A percentile compares a stretch with the other conserved stretches of the same genome.
Evolutionary conservation across 2,329 filamentous ascomycete genomes (phyloP).

Genomic region (Fusarium tupiense): DNA sequence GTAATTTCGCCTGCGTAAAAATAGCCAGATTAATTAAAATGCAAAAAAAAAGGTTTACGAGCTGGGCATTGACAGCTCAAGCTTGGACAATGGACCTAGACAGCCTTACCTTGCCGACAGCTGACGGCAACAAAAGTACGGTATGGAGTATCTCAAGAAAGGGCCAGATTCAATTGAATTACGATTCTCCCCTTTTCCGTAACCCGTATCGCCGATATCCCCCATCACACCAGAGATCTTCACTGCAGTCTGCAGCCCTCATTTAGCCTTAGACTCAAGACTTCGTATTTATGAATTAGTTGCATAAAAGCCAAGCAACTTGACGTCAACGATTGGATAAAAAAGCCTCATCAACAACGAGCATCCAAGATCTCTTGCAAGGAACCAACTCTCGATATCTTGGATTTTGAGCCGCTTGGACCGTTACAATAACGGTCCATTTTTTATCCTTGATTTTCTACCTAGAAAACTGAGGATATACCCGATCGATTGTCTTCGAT

Average conservation of each 20-base stretch:
- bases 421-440: not conserved
- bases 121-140: not conserved
- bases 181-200: not conserved
- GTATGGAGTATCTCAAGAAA: not conserved
- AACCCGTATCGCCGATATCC: not conserved
- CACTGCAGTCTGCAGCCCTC: not conserved
- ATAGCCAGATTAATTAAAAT: not conserved
- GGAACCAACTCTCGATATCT: not conserved
- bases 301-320: conserved; percentile 1
- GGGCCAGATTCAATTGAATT: not conserved
- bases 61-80: not conserved
- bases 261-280: conserved; percentile 1
- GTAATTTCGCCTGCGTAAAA: not conserved
- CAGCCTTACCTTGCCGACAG: not conserved
- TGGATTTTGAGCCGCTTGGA: not conserved
- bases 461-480: not conserved
- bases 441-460: conserved; percentile 13
- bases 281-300: conserved; percentile 18
- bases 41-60: not conserved
- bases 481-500: conserved; percentile 8
- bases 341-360: conserved; percentile 18
- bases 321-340: conserved; percentile 23
- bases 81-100: not conserved
- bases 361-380: not conserved
- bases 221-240: not conserved